phyloP scores from a whole-genome alignment of 495 filamentous ascomycete genomes.

The Letharia lupina region DNA sequence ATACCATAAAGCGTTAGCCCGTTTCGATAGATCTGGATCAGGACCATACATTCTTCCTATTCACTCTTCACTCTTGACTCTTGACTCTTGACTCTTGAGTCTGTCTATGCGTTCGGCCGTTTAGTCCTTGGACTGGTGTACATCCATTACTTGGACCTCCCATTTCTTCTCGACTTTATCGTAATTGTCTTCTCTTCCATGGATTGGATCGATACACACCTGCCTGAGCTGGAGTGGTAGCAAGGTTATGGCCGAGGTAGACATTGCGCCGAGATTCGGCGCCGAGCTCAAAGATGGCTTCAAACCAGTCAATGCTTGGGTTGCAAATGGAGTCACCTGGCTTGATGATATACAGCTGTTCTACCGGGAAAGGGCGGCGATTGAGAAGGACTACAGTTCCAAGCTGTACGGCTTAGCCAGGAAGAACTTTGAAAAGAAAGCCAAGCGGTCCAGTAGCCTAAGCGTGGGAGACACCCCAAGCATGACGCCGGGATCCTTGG shows the following conservation, averaged over 20 bases:
- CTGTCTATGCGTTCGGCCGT: neutral
- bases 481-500: conserved; percentile 90
- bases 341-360: conserved; percentile 95
- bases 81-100: neutral
- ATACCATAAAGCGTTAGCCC: neutral
- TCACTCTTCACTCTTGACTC: neutral
- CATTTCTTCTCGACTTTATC: neutral
- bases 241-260: conserved; percentile 59
- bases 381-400: conserved; percentile 92
- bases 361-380: conserved; percentile 84
- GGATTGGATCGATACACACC: neutral
- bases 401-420: conserved; percentile 82
- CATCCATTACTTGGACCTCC: neutral
- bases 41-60: neutral
- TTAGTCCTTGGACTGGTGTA: neutral
- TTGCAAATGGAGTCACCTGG: conserved; percentile 80
- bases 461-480: conserved; percentile 91
- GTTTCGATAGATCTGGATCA: neutral
- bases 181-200: neutral
- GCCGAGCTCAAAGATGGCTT: conserved; percentile 94
- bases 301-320: conserved; percentile 88
- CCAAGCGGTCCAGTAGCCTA: conserved; percentile 75
- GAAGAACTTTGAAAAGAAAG: conserved; percentile 95
- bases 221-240: conserved; percentile 9
- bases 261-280: conserved; percentile 72